Conservation (phyloP, 2,329 filamentous ascomycete species). For the Venturia pyrina region DNA sequence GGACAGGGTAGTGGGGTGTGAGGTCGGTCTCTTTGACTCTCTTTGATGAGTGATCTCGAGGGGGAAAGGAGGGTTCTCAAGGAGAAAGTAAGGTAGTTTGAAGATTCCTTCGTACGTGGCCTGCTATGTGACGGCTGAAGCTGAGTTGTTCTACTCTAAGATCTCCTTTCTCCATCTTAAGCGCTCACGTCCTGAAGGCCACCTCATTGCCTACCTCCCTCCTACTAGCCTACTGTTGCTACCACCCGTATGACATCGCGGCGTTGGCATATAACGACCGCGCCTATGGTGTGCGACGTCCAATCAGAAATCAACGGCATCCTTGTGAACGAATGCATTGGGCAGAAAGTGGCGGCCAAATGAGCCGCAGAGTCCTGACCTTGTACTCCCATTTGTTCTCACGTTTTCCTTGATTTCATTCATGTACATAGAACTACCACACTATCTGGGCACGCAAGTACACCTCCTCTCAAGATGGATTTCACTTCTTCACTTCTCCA, state of each 20-base stretch:
- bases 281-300: not conserved
- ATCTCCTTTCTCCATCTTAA: not conserved
- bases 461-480: not conserved
- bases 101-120: not conserved
- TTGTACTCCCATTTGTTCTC: constrained; percentile 1
- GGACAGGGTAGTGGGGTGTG: constrained; percentile 3
- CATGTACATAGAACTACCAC: too few relatives aligned
- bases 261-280: not conserved
- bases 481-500: not conserved
- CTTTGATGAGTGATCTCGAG: not conserved
- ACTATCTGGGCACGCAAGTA: too few relatives aligned
- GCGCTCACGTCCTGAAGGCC: not conserved
- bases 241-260: not conserved
- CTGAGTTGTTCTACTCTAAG: not conserved
- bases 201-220: too few relatives aligned
- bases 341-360: not conserved
- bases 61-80: not conserved
- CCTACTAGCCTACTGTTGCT: too few relatives aligned
- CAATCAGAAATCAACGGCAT: not conserved
- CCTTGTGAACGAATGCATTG: not conserved
- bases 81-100: not conserved
- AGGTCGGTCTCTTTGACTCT: not conserved
- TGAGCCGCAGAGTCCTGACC: not conserved
- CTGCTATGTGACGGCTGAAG: not conserved
- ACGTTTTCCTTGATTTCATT: too few relatives aligned